Evolutionary conservation across 192 early-diverging fungal genomes (phyloP).

Genomic region (Coemansia sp.): DNA sequence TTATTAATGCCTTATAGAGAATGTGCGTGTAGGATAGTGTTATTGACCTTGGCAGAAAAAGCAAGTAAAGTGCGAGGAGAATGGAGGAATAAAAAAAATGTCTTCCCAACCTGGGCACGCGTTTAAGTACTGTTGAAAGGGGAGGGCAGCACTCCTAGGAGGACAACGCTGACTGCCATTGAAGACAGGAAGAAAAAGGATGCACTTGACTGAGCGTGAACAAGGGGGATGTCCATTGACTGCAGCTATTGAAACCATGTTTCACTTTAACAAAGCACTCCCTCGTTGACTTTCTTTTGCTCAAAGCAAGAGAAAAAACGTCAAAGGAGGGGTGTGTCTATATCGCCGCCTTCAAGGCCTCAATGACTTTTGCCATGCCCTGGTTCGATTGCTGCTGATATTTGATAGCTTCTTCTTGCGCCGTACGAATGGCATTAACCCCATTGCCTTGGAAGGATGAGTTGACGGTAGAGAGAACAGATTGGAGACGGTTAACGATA

Average conservation of each 20-base stretch:
- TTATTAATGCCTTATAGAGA: not conserved
- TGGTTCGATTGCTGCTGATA: too few species aligned
- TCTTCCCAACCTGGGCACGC: not conserved
- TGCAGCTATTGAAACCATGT: not conserved
- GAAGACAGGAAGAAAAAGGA: not conserved
- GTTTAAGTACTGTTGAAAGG: not conserved
- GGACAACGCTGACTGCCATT: not conserved
- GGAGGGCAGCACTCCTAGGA: not conserved
- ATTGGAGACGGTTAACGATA: too few species aligned
- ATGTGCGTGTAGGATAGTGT: not conserved
- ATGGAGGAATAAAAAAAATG: not conserved
- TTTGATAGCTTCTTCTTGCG: too few species aligned
- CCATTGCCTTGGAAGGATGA: too few species aligned
- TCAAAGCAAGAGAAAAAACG: not conserved
- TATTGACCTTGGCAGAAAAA: not conserved
- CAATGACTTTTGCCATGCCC: too few species aligned
- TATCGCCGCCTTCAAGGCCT: not conserved
- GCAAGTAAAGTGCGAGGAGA: not conserved
- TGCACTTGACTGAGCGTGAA: not conserved
- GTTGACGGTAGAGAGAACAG: too few species aligned
- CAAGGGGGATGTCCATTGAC: not conserved
- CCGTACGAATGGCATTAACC: too few species aligned
- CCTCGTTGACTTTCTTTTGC: not conserved
- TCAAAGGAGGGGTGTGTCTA: not conserved
- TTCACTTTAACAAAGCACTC: not conserved